Evolutionary conservation across 805 yeast species (phyloP).

Genomic region (Metschnikowia baotianmanensis): DNA sequence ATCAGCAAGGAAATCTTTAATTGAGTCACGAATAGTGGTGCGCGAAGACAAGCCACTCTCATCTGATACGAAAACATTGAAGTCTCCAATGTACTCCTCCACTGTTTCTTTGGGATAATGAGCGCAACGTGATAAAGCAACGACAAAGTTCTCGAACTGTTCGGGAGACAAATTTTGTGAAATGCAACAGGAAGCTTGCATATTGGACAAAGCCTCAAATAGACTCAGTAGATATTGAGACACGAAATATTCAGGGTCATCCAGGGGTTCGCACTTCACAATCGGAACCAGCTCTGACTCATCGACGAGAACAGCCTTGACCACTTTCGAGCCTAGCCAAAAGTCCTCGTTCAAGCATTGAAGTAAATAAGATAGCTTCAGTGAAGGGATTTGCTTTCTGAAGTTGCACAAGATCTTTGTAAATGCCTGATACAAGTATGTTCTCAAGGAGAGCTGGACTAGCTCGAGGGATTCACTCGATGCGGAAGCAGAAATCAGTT

Average conservation of each 20-base stretch:
- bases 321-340: constrained; percentile 14
- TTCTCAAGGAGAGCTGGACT: constrained; percentile 24
- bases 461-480: constrained; percentile 7
- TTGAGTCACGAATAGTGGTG: constrained; percentile 56
- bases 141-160: constrained; percentile 12
- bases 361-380: constrained; percentile 17
- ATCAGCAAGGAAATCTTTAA: constrained; percentile 55
- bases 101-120: constrained; percentile 41
- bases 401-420: constrained; percentile 27
- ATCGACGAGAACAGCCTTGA: constrained; percentile 14
- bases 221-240: constrained; percentile 28
- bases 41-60: constrained; percentile 64
- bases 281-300: constrained; percentile 7
- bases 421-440: constrained; percentile 29
- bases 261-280: constrained; percentile 15
- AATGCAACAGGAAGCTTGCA: constrained; percentile 26
- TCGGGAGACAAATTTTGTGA: constrained; percentile 20
- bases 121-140: constrained; percentile 37
- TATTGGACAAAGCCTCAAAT: constrained; percentile 29
- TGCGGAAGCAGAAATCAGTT: constrained; percentile 2
- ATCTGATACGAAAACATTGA: constrained; percentile 67
- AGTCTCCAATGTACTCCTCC: constrained; percentile 56
- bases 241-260: constrained; percentile 21
- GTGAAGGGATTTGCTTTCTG: constrained; percentile 23
- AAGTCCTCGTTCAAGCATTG: constrained; percentile 25